These are phyloP conservation scores for Coprinopsis marcescibilis DNA, from an alignment of 768 basidiomycete genomes.

Conservation along the genomic window DNA sequence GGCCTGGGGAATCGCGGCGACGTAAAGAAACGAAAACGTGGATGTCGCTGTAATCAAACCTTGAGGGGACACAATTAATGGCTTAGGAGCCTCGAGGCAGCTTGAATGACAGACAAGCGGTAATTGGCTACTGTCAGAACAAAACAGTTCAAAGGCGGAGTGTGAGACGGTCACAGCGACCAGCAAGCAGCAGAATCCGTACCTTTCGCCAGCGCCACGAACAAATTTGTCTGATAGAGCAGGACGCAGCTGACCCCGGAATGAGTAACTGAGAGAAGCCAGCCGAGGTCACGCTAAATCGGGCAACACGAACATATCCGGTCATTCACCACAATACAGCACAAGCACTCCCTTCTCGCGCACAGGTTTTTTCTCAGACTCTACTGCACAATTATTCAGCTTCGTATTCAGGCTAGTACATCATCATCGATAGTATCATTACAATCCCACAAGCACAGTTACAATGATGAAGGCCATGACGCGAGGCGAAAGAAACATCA, in stretches of 20 bases:
- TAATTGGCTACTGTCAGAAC: conserved; percentile 11
- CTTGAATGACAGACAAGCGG: conserved; percentile 7
- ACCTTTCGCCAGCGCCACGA: conserved; percentile 10
- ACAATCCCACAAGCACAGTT: not conserved
- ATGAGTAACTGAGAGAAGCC: conserved; percentile 8
- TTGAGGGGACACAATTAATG: conserved; percentile 4
- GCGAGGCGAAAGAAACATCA: not conserved
- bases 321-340: no score
- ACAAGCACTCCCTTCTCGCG: conserved; percentile 8
- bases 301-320: conserved; percentile 2
- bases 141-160: conserved; percentile 1
- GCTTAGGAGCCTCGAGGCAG: conserved; percentile 6
- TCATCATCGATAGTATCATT: not conserved
- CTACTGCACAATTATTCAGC: not conserved
- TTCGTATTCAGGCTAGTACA: not conserved
- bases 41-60: conserved; percentile 10
- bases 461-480: conserved; percentile 9
- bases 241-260: conserved; percentile 7
- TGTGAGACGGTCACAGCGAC: conserved; percentile 1
- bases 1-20: not conserved
- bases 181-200: no score
- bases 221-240: conserved; percentile 4
- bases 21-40: conserved; percentile 7
- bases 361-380: not conserved
- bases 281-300: conserved; percentile 5